Evolutionary conservation across 768 basidiomycete genomes (phyloP).

Genomic region (Suillus discolor): DNA sequence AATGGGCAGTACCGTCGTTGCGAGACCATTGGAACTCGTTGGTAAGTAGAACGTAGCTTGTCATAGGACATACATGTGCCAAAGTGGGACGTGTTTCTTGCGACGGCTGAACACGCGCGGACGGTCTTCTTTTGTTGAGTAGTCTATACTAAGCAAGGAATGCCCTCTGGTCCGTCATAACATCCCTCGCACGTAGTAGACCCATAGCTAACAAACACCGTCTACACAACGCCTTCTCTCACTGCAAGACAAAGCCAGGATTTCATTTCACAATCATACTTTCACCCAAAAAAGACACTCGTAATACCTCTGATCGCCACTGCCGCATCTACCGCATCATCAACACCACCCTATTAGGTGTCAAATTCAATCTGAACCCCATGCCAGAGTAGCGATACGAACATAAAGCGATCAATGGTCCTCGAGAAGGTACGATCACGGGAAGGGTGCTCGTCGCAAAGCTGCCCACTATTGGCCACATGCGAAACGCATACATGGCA

Average conservation of each 20-base stretch:
- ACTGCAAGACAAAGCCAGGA: neutral
- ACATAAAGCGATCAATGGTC: neutral
- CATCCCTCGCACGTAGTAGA: neutral
- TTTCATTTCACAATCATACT: neutral
- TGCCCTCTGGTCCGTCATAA: neutral
- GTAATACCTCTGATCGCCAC: neutral
- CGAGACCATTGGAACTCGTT: neutral
- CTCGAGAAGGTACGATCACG: neutral
- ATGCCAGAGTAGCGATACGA: neutral
- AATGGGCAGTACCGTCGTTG: neutral
- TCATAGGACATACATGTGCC: neutral
- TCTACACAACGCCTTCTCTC: neutral
- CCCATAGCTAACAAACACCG: neutral
- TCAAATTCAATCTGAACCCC: neutral
- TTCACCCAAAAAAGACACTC: neutral
- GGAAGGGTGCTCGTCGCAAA: neutral
- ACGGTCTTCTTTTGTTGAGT: neutral
- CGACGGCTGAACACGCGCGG: neutral
- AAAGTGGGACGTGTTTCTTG: neutral
- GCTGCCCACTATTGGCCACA: neutral
- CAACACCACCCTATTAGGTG: neutral
- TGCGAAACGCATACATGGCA: neutral
- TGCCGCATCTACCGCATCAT: neutral
- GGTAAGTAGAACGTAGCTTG: neutral
- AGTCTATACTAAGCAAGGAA: neutral